Evolutionary conservation across 495 filamentous ascomycete genomes (phyloP).

Genomic region (Geopyxis carbonaria): DNA sequence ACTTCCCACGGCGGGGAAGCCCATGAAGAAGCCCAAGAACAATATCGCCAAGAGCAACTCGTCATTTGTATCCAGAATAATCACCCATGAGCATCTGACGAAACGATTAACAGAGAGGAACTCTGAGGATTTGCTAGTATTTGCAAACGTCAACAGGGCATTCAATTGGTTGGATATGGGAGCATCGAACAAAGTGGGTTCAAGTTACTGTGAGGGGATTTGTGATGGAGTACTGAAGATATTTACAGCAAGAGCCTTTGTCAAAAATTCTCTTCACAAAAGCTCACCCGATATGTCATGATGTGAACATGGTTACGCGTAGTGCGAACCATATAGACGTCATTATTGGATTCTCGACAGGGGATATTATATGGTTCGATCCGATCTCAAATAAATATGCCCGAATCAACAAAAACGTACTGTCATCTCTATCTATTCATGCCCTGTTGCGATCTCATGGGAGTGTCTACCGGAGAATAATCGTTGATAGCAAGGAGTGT

Average conservation of each 20-base stretch:
- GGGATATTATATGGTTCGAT: constrained; percentile 98
- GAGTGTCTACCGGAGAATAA: not conserved
- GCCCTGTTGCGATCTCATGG: not conserved
- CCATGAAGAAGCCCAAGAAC: constrained; percentile 86
- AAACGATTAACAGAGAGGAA: constrained; percentile 67
- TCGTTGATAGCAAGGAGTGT: too few relatives aligned
- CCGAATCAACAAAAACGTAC: constrained; percentile 83
- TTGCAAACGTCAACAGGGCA: constrained; percentile 86
- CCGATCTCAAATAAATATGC: constrained; percentile 92
- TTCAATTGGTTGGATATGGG: constrained; percentile 70
- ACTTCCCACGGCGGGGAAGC: constrained; percentile 48
- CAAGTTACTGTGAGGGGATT: not conserved
- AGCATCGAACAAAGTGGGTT: constrained; percentile 24
- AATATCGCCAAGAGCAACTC: constrained; percentile 97
- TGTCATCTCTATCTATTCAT: not conserved
- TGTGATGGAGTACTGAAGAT: constrained; percentile 28
- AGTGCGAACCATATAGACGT: constrained; percentile 65
- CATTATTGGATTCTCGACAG: constrained; percentile 86
- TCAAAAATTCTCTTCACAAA: constrained; percentile 95
- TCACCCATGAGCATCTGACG: constrained; percentile 60
- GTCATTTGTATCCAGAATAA: constrained; percentile 88
- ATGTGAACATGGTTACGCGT: constrained; percentile 74
- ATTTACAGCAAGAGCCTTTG: constrained; percentile 55
- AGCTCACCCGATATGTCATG: constrained; percentile 86
- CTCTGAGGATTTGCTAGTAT: constrained; percentile 64